Base-by-base conservation (phyloP, 805 yeast genomes). In the Candida namnaoensis region DNA sequence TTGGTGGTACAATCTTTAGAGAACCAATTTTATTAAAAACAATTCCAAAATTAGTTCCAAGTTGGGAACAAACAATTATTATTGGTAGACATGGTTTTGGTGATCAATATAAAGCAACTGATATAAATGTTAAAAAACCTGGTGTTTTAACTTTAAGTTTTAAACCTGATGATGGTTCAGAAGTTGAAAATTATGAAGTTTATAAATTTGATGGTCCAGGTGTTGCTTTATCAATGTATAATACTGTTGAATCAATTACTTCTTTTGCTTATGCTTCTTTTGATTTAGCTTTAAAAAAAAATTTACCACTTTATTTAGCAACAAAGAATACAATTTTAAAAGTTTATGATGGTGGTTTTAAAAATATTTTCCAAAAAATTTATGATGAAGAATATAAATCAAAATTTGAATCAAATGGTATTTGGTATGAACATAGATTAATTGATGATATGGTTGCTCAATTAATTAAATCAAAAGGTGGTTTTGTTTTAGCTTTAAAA, bases 391-490 rank as follows among this genome's bases (percentile, higher is more conserved):
- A 76, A 52, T 90, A 84, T 71, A 78, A 80, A 63, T 47, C 64
- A 26, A 66, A 78, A 56, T 90, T 90, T 65, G 95, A 88, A 61
- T 70, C 69, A 43, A 64, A 66, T 36, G 93, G 88, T n/a, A 84
- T 90, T 62, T 88, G 95, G 95, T 90, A 85, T 65, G 97, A 91
- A 69, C 98, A 91, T 69, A 80, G 98, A 56, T 72, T 91, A 53
- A 91, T 91, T 52, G 98, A 91, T 66, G 98, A 91, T 62, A 91
- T 91, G 98, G 98, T 91, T 39, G 98, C 98, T 23, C 97, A 91
- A 71, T 90, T 91, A 97, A 71, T 91, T 62, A 91, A 91, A 71
- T 87, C 96, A 37, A 80, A 77, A 59, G 98, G 98, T 56, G 97
- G 98, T 6, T 91, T 72, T 64, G 83, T 91, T 55, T 86, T 91